Evolutionary conservation across 2,329 filamentous ascomycete genomes (phyloP).

Genomic region (Cladosporium austrohemisphaericum): DNA sequence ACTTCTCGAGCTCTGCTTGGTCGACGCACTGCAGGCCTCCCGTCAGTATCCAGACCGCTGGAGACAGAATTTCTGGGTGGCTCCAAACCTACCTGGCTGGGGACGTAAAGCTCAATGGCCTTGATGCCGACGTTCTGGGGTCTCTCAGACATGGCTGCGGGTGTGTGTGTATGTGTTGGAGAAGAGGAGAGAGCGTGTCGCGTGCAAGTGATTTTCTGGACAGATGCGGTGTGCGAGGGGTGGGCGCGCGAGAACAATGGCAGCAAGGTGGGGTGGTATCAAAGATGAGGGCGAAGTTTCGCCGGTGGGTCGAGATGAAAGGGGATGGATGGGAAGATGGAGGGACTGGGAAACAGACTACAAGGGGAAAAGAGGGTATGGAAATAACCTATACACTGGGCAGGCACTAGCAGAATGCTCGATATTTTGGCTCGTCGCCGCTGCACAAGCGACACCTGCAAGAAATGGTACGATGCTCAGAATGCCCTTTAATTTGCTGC

Average conservation of each 20-base stretch:
- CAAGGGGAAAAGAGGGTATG: background rate
- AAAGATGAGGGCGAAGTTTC: conserved; percentile 13
- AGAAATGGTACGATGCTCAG: too few relatives aligned
- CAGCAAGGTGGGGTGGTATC: conserved; percentile 12
- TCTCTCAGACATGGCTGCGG: conserved; percentile 39
- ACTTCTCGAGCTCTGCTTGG: conserved; percentile 52
- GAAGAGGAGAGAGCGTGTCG: conserved; percentile 2
- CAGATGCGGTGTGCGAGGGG: conserved; percentile 14
- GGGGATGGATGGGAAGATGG: background rate
- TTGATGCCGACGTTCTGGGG: conserved; percentile 53
- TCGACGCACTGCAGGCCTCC: conserved; percentile 46
- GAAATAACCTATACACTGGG: too few relatives aligned
- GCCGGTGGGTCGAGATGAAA: background rate
- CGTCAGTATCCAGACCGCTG: conserved; percentile 17
- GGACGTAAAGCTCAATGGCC: conserved; percentile 54
- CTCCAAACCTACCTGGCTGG: conserved; percentile 44
- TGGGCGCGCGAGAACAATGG: conserved; percentile 8
- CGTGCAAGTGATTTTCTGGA: conserved; percentile 4
- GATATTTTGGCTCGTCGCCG: background rate
- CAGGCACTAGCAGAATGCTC: background rate
- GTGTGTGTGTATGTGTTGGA: background rate
- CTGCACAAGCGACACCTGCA: background rate
- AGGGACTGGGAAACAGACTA: background rate
- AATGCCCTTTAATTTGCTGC: too few relatives aligned
- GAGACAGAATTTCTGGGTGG: background rate